Percentiles rank a stretch among this genome's conserved stretches.
These are phyloP conservation scores for Hypomyces perniciosus DNA, from an alignment of 2,329 filamentous ascomycete species.

Conservation along the genomic window DNA sequence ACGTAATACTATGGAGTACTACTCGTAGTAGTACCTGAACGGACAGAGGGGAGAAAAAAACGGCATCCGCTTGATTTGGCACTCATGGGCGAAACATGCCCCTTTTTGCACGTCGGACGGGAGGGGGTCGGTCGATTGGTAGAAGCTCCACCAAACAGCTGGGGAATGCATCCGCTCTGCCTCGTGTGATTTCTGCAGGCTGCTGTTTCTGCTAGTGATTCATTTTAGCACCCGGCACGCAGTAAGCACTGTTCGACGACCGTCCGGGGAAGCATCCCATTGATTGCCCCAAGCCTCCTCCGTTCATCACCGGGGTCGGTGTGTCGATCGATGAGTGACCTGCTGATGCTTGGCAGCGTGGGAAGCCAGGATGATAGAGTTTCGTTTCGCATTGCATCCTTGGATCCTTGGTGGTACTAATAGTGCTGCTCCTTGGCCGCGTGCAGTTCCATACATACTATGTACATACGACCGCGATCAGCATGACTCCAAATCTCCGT, in stretches of 20 bases:
- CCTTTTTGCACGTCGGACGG: neutral
- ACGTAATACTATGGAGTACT: too few relatives aligned
- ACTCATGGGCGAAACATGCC: conserved; percentile 6
- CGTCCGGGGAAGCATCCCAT: conserved; percentile 7
- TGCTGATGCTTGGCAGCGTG: conserved; percentile 4
- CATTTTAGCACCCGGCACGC: neutral
- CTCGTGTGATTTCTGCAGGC: neutral
- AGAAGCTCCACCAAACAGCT: neutral
- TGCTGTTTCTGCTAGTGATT: neutral
- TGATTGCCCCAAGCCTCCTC: neutral
- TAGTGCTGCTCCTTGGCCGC: neutral
- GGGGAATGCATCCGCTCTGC: neutral
- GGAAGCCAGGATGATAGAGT: conserved; percentile 1
- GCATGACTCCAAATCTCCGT: neutral
- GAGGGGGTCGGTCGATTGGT: too few relatives aligned
- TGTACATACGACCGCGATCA: neutral
- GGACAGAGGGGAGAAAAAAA: neutral
- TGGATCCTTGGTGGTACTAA: neutral
- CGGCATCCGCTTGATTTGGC: neutral
- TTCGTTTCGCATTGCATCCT: neutral
- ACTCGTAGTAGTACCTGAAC: neutral
- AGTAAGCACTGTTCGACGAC: conserved; percentile 1
- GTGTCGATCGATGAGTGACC: conserved; percentile 9
- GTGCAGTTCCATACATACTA: neutral
- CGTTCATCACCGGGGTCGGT: conserved; percentile 1